Base-by-base conservation (phyloP, 139 green algal species). In the Ostreobium quekettii region DNA sequence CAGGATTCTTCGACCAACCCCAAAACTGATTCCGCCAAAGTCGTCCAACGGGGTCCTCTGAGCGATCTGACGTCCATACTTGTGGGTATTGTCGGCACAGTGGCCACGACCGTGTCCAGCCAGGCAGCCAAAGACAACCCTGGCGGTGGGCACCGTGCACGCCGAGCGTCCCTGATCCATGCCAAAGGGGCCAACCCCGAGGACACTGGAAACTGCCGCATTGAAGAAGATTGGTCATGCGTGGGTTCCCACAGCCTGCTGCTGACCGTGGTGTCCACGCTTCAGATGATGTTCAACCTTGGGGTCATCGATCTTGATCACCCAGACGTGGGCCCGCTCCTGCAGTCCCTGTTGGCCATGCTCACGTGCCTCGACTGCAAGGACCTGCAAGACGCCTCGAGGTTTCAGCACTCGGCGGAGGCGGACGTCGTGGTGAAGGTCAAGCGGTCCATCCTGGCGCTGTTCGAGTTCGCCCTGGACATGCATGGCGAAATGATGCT, bases 381-480 rank as follows among this genome's bases (percentile, higher is more conserved):
- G 57, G 42, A 57, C 8, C 57, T 73, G 22, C n/a, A 60, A 11
- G 7, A 31, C 57, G 24, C 46, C 32, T 36, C 2, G 32, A 60
- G 48, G 48, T 60, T 4, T 39, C 1, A 66, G 2, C 48, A 37
- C 33, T 57, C 59, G 36, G 60, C 62, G n/a, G 26, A 63, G 0
- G 36, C 31, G 33, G 71, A 76, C 39, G 71, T 68, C 4, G 71
- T 76, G 19, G 70, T 76, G 63, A 31, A 71, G 38, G 29, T 39
- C 48, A 76, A 76, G 37, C 71, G 70, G 64, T 35, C 36, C 42
- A 48, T 48, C 4, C 31, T 76, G 48, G 0, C 3, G 1, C 57
- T 46, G 32, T 60, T 76, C 2, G 64, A 76, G 32, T 76, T 76
- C 30, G 53, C 71, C 5, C 71, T 76, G 48, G 71, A 76, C 38